phyloP scores from a whole-genome alignment of 1,139 yeast genomes.

The Geotrichum candidum region DNA sequence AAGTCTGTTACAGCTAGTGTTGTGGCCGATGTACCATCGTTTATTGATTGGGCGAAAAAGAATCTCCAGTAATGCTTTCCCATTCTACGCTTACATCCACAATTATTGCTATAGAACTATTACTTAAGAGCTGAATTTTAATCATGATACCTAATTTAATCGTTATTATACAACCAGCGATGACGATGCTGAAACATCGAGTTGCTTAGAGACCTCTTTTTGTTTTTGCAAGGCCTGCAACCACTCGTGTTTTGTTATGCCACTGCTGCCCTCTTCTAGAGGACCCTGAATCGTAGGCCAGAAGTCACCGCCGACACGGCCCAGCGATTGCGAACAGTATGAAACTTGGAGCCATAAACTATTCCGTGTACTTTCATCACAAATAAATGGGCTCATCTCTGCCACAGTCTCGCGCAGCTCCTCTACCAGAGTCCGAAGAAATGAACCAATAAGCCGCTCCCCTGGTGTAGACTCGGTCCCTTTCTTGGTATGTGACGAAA shows the following conservation, averaged over 20 bases:
- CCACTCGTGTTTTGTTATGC: conserved; percentile 36
- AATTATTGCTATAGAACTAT: not conserved
- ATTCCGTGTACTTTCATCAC: conserved; percentile 46
- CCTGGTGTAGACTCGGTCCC: conserved; percentile 19
- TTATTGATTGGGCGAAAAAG: conserved; percentile 44
- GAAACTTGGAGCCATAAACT: conserved; percentile 66
- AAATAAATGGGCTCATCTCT: conserved; percentile 38
- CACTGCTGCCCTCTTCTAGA: conserved; percentile 17
- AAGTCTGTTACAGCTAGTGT: conserved; percentile 51
- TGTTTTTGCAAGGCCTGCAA: conserved; percentile 37
- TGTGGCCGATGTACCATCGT: conserved; percentile 62
- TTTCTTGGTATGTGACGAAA: not conserved
- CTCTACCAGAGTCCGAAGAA: conserved; percentile 38
- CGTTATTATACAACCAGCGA: conserved; percentile 1
- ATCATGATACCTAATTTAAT: not conserved
- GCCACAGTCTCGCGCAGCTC: conserved; percentile 36
- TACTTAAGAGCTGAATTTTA: not conserved
- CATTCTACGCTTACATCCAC: not conserved
- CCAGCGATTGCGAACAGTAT: conserved; percentile 69
- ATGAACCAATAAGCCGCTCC: conserved; percentile 39
- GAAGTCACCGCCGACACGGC: conserved; percentile 66
- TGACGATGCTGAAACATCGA: not conserved
- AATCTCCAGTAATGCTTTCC: not conserved
- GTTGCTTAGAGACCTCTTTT: conserved; percentile 31
- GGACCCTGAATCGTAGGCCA: conserved; percentile 35